phyloP scores from a whole-genome alignment of 345 rosid genomes.

The Populus pruinosa region DNA sequence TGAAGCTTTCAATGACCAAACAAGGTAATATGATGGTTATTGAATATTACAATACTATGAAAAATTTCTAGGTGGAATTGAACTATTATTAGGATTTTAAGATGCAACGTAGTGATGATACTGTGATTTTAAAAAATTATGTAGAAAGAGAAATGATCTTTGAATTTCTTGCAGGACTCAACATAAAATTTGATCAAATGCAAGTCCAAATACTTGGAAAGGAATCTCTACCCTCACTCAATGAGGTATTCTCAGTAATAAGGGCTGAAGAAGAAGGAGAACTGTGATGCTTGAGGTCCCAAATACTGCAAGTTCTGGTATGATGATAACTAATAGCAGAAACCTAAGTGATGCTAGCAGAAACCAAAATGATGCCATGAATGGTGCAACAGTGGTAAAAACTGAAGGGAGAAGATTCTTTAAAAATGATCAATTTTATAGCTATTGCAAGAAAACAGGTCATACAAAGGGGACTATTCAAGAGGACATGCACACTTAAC shows the following conservation, averaged over 20 bases:
- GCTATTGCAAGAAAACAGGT: not conserved
- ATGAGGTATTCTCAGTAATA: not conserved
- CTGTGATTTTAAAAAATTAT: no score
- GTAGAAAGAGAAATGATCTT: no score
- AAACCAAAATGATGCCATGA: no score
- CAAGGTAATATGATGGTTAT: not conserved
- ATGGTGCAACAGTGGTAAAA: not conserved
- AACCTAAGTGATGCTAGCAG: no score
- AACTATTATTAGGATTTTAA: no score
- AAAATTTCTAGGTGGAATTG: not conserved
- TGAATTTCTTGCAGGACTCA: no score
- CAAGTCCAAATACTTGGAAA: no score
- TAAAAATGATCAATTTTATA: not conserved
- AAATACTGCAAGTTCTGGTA: not conserved
- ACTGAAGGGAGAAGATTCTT: not conserved
- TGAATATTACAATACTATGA: no score
- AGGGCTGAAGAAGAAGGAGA: not conserved
- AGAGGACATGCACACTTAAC: not conserved
- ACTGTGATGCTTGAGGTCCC: not conserved
- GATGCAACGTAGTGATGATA: not conserved
- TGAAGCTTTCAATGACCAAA: no score
- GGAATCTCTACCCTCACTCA: not conserved
- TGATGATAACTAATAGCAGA: no score
- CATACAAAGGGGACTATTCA: not conserved
- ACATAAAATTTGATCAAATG: no score